Base-by-base conservation (phyloP, 257 asterid genomes). In the Misopates orontium region DNA sequence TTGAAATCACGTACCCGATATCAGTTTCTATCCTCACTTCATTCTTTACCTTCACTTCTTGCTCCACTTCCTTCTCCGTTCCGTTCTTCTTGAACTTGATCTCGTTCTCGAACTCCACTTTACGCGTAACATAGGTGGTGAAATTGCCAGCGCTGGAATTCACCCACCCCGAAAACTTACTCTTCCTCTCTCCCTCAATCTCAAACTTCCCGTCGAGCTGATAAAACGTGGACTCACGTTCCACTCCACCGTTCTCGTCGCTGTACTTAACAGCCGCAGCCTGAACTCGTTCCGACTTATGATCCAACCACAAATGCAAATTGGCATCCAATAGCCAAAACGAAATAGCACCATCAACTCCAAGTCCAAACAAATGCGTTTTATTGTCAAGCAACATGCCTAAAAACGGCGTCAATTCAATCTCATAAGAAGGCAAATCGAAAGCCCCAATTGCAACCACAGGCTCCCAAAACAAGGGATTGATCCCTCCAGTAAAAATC, bases 381-480 rank as follows among this genome's bases (percentile, higher is more conserved):
- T 84, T 76, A 17, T 77, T 84, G 32, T 87, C 95, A 3, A 90
- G 82, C 72, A 93, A 60, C 62, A 71, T 31, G 19, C 78, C 90
- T 52, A 93, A 63, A 51, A 82, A 87, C 0, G 99, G 95, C 1
- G 95, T 87, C 53, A 93, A 53, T 48, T 93, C 92, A 20, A 83
- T 40, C 66, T 90, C 96, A 62, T 93, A 87, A 0, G 95, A 74
- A 14, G 99, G 99, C 21, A 87, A 77, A 79, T 90, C 82, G 52
- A 93, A 93, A 4, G 99, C 92, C 68, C 95, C 95, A 52, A 87
- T 86, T 14, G 92, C 70, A 32, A 87, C 96, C 5, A 93, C 71
- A 1, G 99, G 99, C 15, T 80, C 84, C 99, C 99, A 90, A 67
- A 84, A 90, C 71, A 87, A 39, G 56, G 97, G 99, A 69, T 90